Evolutionary conservation across 345 rosid species (phyloP).

Genomic region (Firmiana major): DNA sequence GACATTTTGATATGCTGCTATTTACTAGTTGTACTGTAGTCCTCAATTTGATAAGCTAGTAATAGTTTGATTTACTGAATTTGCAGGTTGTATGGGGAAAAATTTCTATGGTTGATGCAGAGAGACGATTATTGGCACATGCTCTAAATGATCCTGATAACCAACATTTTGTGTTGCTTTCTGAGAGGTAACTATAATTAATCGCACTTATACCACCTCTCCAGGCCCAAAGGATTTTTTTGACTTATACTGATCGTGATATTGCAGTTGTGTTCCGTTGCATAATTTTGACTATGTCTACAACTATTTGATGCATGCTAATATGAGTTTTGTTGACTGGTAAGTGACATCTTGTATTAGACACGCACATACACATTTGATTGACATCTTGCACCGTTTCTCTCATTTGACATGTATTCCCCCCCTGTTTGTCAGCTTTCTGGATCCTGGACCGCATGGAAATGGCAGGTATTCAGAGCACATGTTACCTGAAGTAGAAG

Average conservation of each 20-base stretch:
- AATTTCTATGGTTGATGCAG: slow-evolving; percentile 98
- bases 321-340: slow-evolving; percentile 92
- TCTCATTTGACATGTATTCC: slow-evolving; percentile 7
- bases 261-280: slow-evolving; percentile 88
- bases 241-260: slow-evolving; percentile 14
- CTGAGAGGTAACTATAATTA: slow-evolving; percentile 64
- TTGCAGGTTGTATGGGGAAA: slow-evolving; percentile 93
- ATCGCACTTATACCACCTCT: slow-evolving; percentile 9
- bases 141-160: slow-evolving; percentile 91
- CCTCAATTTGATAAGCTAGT: neutral
- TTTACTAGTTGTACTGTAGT: neutral
- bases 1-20: neutral
- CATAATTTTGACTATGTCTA: slow-evolving; percentile 82
- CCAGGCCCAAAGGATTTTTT: neutral
- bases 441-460: slow-evolving; percentile 97
- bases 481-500: slow-evolving; percentile 90
- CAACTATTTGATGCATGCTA: slow-evolving; percentile 74
- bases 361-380: neutral
- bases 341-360: slow-evolving; percentile 26
- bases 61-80: neutral
- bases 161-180: slow-evolving; percentile 94
- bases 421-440: slow-evolving; percentile 54
- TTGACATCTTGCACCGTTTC: neutral
- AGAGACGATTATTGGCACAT: slow-evolving; percentile 76
- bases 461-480: slow-evolving; percentile 95